Evolutionary conservation across 1,284 basidiomycete species (phyloP), one percentile per base, ranked within the genome.

Genomic region (Anthracocystis panici-leucophaei): DNA sequence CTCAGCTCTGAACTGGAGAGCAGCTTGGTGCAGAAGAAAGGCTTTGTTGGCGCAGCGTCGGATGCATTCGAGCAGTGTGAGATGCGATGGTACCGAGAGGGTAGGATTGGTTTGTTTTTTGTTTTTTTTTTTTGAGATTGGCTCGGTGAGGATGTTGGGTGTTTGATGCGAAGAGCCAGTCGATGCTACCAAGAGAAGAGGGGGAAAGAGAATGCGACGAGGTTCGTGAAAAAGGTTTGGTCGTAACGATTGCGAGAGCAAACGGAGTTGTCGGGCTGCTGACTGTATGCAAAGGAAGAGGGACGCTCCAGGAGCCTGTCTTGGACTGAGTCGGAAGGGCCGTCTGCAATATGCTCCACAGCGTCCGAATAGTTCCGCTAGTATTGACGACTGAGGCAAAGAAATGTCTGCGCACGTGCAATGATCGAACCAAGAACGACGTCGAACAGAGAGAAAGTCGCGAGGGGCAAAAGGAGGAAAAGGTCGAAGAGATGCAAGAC

Each of bases 31-130:
- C 8, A 21, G 7, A 16, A n/a, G 12, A 42, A 42, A n/a, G 10
- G 46, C 46, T 48, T 31, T 31, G 20, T 31, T 20, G n/a, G 48
- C 48, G 48, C 18, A 49, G 29, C 27, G 16, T 31, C 29, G 48
- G 10, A 31, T 49, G 48, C 48, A 49, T 49, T 49, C 48, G 48
- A 49, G 48, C 12, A 38, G 16, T 18, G 27, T 29, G 46, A 42
- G 20, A n/a, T 48, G 46, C 27, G 16, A 48, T 29, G 1, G 21
- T 29, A 18, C 27, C 29, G 20, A 49, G 48, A 31, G 31, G 2
- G 29, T n/a, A 29, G 29, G 29, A 27, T 18, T 27, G 23, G 3
- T 27, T 27, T 27, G 3, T 27, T 27, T 27, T 45, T 25, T 16
- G 14, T n/a, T 27, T 27, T 27, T 27, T 27, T 27, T 27, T 27